Conservation (phyloP, 768 basidiomycete genomes). For the Dioszegia aurantiaca region DNA sequence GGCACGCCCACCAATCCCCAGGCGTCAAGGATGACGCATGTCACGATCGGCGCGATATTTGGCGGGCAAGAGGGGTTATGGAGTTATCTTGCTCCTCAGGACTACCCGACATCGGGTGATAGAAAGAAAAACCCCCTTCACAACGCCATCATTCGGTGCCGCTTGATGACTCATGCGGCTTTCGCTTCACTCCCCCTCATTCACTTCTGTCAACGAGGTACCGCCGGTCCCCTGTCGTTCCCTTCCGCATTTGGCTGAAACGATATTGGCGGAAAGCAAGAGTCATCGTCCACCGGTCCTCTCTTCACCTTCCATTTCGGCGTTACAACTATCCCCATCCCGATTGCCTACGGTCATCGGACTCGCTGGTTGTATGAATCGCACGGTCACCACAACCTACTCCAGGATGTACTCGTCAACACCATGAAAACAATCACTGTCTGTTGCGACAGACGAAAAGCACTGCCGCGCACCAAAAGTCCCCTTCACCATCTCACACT, state of each 20-base stretch:
- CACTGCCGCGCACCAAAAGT: too few species aligned
- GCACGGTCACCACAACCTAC: background rate
- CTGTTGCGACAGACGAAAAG: too few species aligned
- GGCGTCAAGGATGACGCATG: background rate
- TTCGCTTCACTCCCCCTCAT: background rate
- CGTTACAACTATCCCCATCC: background rate
- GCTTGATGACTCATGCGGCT: too few species aligned
- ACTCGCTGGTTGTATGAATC: background rate
- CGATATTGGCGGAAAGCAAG: background rate
- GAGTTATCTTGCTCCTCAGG: background rate
- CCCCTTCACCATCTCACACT: too few species aligned
- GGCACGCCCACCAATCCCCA: too few species aligned
- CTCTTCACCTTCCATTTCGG: constrained; percentile 2
- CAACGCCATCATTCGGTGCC: too few species aligned
- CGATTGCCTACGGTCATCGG: background rate
- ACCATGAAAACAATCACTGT: too few species aligned
- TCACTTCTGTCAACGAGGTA: background rate
- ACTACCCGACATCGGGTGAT: too few species aligned
- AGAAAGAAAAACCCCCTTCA: too few species aligned
- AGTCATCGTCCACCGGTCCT: background rate
- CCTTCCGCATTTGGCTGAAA: background rate
- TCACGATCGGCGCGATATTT: background rate
- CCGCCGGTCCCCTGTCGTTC: background rate
- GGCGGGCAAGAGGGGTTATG: background rate
- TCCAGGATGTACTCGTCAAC: too few species aligned